These are phyloP conservation scores for Pisolithus sp. DNA, from an alignment of 768 basidiomycete genomes.

Conservation along the genomic window DNA sequence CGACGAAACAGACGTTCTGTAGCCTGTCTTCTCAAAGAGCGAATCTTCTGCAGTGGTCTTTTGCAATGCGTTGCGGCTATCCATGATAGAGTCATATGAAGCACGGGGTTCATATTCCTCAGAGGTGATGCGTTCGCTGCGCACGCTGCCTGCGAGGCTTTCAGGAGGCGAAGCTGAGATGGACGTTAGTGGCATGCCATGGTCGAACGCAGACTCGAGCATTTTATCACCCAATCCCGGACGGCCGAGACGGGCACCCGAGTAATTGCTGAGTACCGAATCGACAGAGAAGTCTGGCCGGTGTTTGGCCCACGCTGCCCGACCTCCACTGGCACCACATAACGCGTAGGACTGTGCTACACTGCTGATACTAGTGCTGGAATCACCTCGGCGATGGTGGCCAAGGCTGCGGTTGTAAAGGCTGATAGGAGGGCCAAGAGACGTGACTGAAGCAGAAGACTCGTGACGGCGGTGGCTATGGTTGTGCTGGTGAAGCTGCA, in stretches of 20 bases:
- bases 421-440: constrained; percentile 61
- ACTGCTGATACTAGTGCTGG: constrained; percentile 52
- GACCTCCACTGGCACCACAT: constrained; percentile 48
- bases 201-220: constrained; percentile 58
- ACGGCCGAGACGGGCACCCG: constrained; percentile 49
- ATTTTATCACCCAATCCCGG: constrained; percentile 85
- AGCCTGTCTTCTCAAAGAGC: constrained; percentile 57
- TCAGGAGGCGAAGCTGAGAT: constrained; percentile 64
- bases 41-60: constrained; percentile 38
- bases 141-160: constrained; percentile 24
- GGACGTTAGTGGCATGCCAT: constrained; percentile 48
- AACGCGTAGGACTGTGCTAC: constrained; percentile 49
- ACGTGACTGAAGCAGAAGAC: constrained; percentile 49
- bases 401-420: constrained; percentile 63
- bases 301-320: constrained; percentile 56
- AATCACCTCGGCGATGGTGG: constrained; percentile 50
- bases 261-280: constrained; percentile 60
- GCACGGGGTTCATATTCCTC: constrained; percentile 28
- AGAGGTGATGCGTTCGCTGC: constrained; percentile 7
- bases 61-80: constrained; percentile 38
- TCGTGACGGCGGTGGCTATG: constrained; percentile 58
- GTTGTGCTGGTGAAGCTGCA: constrained; percentile 28
- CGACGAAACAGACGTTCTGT: constrained; percentile 40
- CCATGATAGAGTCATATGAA: constrained; percentile 65
- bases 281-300: constrained; percentile 54